Evolutionary conservation across 306 rosid species (phyloP).

Genomic region (Trichosanthes cucumerina): DNA sequence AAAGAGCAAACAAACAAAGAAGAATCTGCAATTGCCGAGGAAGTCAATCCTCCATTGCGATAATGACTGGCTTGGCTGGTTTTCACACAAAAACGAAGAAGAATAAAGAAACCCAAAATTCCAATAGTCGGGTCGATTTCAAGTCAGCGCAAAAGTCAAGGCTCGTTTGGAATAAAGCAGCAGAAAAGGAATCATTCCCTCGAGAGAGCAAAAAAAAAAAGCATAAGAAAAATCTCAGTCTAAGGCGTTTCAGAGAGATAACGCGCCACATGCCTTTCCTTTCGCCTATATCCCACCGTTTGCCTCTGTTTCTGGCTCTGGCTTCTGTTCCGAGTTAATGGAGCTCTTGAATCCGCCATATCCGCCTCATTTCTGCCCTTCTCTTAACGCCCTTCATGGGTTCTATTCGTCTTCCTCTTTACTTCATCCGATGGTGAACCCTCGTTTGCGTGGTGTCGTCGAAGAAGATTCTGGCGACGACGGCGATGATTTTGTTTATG

Average conservation of each 20-base stretch:
- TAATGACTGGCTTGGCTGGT: neutral
- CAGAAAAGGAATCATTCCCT: slow-evolving; percentile 9
- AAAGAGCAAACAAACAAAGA: neutral
- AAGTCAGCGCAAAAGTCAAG: slow-evolving; percentile 28
- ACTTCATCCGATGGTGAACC: slow-evolving; percentile 14
- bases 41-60: neutral
- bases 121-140: slow-evolving; percentile 7
- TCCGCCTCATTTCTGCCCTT: slow-evolving; percentile 19
- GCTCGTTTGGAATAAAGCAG: slow-evolving; percentile 7
- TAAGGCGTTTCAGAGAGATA: neutral
- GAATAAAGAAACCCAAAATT: neutral
- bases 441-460: slow-evolving; percentile 21
- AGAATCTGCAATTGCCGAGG: neutral
- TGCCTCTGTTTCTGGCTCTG: slow-evolving; percentile 4
- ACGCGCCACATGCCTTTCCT: neutral
- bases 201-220: neutral
- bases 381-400: slow-evolving; percentile 22
- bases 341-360: slow-evolving; percentile 42
- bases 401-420: slow-evolving; percentile 22
- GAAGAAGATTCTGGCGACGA: slow-evolving; percentile 10
- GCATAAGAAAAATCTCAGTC: neutral
- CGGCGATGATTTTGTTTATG: slow-evolving; percentile 27
- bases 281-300: neutral
- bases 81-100: neutral
- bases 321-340: slow-evolving; percentile 22